Base-by-base conservation (phyloP, 306 rosid species). In the Begonia fuchsioides region DNA sequence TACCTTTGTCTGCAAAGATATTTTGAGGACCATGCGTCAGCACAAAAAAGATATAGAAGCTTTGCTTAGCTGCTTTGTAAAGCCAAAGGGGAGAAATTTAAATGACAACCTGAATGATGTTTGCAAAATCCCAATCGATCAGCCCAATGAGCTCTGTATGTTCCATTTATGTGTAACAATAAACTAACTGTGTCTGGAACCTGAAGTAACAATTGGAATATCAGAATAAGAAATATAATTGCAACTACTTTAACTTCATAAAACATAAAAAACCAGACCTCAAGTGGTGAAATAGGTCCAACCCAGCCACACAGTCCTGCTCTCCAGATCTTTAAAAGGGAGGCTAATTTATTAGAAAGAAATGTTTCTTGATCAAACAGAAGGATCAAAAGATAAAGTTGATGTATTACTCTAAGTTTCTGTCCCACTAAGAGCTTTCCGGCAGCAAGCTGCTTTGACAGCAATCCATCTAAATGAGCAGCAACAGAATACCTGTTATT, bases 61-160 rank as follows among this genome's bases (percentile, higher is more conserved):
- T 39, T 56, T 44, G 51, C 57, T 55, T 55, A 62, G 8, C 20
- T n/a, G 50, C 57, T 18, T 16, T 52, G 26, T 18, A 49, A 63
- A 51, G 62, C 26, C 50, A 45, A 57, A 19, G 12, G 49, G 50
- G 39, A 15, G 8, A 47, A 64, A 46, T 47, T 45, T 62, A 46
- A 15, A 39, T 53, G 48, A 65, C 35, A 39, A 17, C 8, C 0
- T 12, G 54, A 39, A 38, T 50, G 48, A 5, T 64, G 57, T 93
- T 76, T 73, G 84, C 97, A 81, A 53, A 88, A 72, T 69, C 97
- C 97, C 61, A 88, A 68, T 49, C 58, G 73, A 50, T 84, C 84
- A 13, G 76, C 90, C 95, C 97, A 88, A 55, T 78, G 93, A 49
- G 78, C 78, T 81, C 97, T 81, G 55, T 68, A 84, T 62, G 95